Percentiles rank a stretch among this genome's conserved stretches.
phyloP scores from a whole-genome alignment of 148 eudicot genomes.

The Fagopyrum esculentum region DNA sequence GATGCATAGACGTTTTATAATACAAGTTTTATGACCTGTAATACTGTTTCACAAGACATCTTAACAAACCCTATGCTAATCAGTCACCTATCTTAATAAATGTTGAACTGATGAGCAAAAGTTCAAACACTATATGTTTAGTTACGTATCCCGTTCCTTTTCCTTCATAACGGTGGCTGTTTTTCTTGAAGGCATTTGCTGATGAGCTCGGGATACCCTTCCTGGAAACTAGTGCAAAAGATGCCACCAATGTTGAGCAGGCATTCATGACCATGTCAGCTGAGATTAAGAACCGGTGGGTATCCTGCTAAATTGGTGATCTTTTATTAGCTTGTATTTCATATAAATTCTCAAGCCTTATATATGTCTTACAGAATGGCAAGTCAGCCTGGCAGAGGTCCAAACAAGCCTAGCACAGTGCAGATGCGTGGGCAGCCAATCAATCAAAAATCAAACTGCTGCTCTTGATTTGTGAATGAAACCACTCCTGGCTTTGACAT shows the following conservation, averaged over 20 bases:
- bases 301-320: background rate
- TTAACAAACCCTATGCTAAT: background rate
- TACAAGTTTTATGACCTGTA: too few species aligned
- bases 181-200: slow-evolving; percentile 25
- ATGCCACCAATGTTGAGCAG: slow-evolving; percentile 39
- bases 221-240: slow-evolving; percentile 46
- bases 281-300: slow-evolving; percentile 30
- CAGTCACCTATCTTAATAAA: background rate
- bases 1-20: too few species aligned
- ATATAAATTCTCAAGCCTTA: background rate
- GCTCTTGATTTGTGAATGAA: slow-evolving; percentile 18
- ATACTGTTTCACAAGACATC: too few species aligned
- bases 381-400: slow-evolving; percentile 24
- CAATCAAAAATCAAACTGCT: slow-evolving; percentile 27
- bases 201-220: slow-evolving; percentile 47
- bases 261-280: slow-evolving; percentile 41
- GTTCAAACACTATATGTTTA: background rate
- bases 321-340: background rate
- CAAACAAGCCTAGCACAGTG: slow-evolving; percentile 22
- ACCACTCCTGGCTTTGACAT: background rate
- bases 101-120: background rate
- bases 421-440: slow-evolving; percentile 28
- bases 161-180: background rate
- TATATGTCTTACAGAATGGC: slow-evolving; percentile 25
- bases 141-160: background rate